Evolutionary conservation across 2,329 filamentous ascomycete genomes (phyloP), one percentile per base, ranked within the genome.

Genomic region (Albophoma yamanashiensis): DNA sequence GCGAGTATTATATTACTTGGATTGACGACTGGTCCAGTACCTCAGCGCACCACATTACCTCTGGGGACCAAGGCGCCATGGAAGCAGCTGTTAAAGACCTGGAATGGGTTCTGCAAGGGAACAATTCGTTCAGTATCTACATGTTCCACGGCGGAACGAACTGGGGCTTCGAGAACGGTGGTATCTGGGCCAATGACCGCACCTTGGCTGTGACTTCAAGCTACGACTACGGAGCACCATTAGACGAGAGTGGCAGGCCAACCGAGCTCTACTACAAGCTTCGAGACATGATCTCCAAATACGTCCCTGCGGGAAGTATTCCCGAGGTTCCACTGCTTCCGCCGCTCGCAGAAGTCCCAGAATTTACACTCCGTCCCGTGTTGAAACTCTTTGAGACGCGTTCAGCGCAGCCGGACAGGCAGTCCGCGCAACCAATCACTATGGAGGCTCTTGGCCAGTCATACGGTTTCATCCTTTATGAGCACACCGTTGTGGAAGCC

Each of bases 61-160:
- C 71, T 9, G 55, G 43, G 4, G 45, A 59, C 36, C 17, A 27
- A 4, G 34, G 4, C 7, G 52, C 50, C 7, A 43, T 50, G n/a
- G 36, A 55, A 25, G 3, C 25, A 3, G 57, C 42, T 17, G 31
- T 59, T 27, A 31, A 36, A 4, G 59, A 61, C 25, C 66, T 79
- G 15, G 59, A 59, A 11, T 62, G 57, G 56, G 17, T 62, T 1
- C 59, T 62, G 4, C 34, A 34, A 4, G 45, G 38, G 34, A 72
- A 74, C 52, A 70, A 71, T 55, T 62, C 77, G 0, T 77, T 82
- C 61, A 79, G 74, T 66, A 64, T 82, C 59, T 81, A 80, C 65
- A 81, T 81, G 78, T 77, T 81, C 61, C 79, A 82, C 62, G 79
- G 79, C 4, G 79, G 79, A 1, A 81, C 78, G 2, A 81, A 80